Percentiles rank a stretch among this genome's conserved stretches.
Evolutionary conservation across 371 early-diverging fungal species (phyloP).

Genomic region (Funneliformis caledonium): DNA sequence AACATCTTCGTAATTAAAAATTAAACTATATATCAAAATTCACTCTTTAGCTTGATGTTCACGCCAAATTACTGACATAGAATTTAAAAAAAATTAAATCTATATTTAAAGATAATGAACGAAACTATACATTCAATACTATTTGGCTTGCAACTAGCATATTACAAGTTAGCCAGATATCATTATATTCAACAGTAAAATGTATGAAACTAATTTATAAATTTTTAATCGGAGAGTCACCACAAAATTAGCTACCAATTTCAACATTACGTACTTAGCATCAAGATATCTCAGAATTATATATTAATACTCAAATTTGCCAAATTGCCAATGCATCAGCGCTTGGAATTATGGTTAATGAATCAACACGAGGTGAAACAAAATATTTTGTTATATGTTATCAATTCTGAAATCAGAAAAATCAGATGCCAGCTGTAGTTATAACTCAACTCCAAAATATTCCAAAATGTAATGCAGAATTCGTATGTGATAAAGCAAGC

Average conservation of each 20-base stretch:
- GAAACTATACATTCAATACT: neutral
- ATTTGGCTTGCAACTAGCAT: neutral
- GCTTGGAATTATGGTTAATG: slow-evolving; percentile 1
- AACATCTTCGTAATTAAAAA: neutral
- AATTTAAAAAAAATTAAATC: slow-evolving; percentile 10
- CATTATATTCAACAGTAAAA: neutral
- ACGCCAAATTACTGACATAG: neutral
- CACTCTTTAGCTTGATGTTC: neutral
- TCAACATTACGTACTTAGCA: neutral
- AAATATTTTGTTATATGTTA: neutral
- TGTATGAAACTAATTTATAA: slow-evolving; percentile 12
- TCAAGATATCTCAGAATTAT: neutral
- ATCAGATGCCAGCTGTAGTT: too few relatives aligned
- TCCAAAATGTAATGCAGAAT: neutral
- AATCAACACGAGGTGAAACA: neutral
- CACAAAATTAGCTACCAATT: neutral
- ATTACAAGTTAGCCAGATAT: slow-evolving; percentile 2
- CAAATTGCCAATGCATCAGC: neutral
- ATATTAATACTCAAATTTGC: neutral
- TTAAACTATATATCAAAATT: neutral
- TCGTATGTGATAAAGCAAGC: neutral
- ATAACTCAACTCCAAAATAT: neutral
- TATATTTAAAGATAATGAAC: neutral
- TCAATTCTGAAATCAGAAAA: neutral
- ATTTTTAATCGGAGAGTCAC: slow-evolving; percentile 4